Base-by-base conservation (phyloP, 2,329 filamentous ascomycete genomes). In the Drechslerella dactyloides region DNA sequence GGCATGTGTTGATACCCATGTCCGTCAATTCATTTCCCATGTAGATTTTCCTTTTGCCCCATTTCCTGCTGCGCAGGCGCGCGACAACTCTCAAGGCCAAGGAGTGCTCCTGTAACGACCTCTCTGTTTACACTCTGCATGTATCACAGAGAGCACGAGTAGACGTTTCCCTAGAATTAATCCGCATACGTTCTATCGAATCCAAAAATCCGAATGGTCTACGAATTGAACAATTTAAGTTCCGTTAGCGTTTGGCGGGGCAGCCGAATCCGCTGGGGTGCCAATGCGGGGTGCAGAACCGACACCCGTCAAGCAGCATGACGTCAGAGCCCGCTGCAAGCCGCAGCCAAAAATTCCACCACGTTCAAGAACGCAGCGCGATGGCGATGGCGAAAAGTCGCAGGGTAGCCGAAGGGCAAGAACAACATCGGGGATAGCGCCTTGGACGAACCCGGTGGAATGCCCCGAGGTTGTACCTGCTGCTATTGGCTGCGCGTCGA, bases 281-380 rank as follows among this genome's bases (percentile, higher is more conserved):
- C 37, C 3, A 35, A 59, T 59, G 62, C 54, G 46, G 54, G 62
- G 24, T 42, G 54, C n/a, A n/a, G n/a, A 44, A 21, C 30, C 30
- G 52, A 8, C 27, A 15, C 30, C 35, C 8, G n/a, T 7, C 21
- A 6, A 23, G 30, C 8, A 24, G 44, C 1, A 53, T 66, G 62
- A 66, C 62, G 62, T 66, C 62, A 66, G 46, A 55, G 59, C 55
- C 62, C 55, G 55, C 55, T 33, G 40, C 3, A 42, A 42, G 15
- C 13, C n/a, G 37, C 37, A 6, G 37, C 15, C 13, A 21, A 30
- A 37, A 54, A n/a, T 30, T 40, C 10, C 10, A 53, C 21, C 11
- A 42, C 24, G 15, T 11, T 7, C 15, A 52, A 33, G n/a, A 33
- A 46, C 11, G 10, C 33, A 17, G 30, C n/a, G n/a, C 3, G 42